Evolutionary conservation across 1,284 basidiomycete genomes (phyloP).

Genomic region (Malassezia pachydermatis): DNA sequence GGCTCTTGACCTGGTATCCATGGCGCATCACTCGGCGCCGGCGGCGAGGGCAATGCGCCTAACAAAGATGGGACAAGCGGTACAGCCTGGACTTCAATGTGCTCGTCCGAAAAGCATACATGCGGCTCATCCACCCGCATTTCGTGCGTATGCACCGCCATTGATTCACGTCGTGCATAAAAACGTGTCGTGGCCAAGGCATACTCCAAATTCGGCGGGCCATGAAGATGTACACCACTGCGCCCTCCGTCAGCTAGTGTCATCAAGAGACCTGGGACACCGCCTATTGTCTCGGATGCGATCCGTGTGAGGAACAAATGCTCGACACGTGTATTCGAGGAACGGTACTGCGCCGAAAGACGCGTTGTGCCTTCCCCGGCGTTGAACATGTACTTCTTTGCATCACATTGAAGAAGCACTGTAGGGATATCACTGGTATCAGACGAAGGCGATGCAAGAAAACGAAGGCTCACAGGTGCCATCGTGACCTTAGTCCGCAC

Average conservation of each 20-base stretch:
- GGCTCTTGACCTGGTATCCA: background rate
- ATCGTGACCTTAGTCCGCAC: background rate
- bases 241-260: slow-evolving; percentile 64
- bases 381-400: slow-evolving; percentile 74
- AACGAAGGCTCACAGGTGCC: slow-evolving; percentile 23
- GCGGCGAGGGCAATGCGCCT: background rate
- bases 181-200: slow-evolving; percentile 57
- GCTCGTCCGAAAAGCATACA: slow-evolving; percentile 55
- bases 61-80: slow-evolving; percentile 51
- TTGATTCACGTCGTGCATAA: slow-evolving; percentile 29
- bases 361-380: slow-evolving; percentile 69
- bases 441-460: slow-evolving; percentile 41
- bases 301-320: slow-evolving; percentile 65
- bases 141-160: slow-evolving; percentile 24
- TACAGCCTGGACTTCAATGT: slow-evolving; percentile 59
- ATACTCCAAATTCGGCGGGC: slow-evolving; percentile 64
- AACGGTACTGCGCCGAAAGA: slow-evolving; percentile 59
- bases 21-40: background rate
- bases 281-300: slow-evolving; percentile 53
- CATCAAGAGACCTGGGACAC: slow-evolving; percentile 63
- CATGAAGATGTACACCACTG: slow-evolving; percentile 57
- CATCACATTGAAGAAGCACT: slow-evolving; percentile 62
- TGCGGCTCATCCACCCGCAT: slow-evolving; percentile 17
- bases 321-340: slow-evolving; percentile 58
- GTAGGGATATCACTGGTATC: slow-evolving; percentile 67